Evolutionary conservation across 202 grass and related monocot species (phyloP), one percentile per base, ranked within the genome.

Genomic region (Setaria viridis): DNA sequence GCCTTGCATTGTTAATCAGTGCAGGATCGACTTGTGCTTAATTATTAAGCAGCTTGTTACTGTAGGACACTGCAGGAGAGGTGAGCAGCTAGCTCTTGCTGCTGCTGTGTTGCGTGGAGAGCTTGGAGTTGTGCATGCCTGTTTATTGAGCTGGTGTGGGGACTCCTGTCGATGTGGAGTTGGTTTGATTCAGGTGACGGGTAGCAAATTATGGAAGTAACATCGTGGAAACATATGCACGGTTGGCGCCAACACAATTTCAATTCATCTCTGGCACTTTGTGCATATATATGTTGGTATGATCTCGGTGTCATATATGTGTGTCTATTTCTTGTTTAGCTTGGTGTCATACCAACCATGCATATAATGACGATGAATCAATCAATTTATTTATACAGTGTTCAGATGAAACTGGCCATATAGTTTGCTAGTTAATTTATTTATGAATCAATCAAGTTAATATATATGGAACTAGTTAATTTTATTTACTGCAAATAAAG

Each of bases 1-100:
- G 54, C 54, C 84, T 30, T 79, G 84, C 83, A 85, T 85, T 67
- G 35, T 9, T 19, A 4, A 19, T 57, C 17, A 53, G 50, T 53
- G 50, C 10, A 53, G 39, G 35, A 4, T 25, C 25, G 39, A 5
- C 39, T 51, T 16, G 13, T 16, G 49, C 49, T 17, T 73, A 41
- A 6, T 5, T 6, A 41, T 41, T 41, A 33, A 73, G 70, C 47
- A 34, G 29, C 67, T 58, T 10, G 20, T 58, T 21, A 10, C 39
- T 21, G 20, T 58, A 3, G 56, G 20, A 8, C 15, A 20, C 53
- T n/a, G 2, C 56, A 13, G 11, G 0, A 41, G 39, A 41, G n/a
- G n/a, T 59, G 58, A 30, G 10, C 58, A 29, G 6, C 17, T 8
- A 8, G 56, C 3, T 63, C 62, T 65, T 66, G 63, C 8, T 66